Evolutionary conservation across 257 asterid species (phyloP), one percentile per base, ranked within the genome.

Genomic region (Prunella vulgaris): DNA sequence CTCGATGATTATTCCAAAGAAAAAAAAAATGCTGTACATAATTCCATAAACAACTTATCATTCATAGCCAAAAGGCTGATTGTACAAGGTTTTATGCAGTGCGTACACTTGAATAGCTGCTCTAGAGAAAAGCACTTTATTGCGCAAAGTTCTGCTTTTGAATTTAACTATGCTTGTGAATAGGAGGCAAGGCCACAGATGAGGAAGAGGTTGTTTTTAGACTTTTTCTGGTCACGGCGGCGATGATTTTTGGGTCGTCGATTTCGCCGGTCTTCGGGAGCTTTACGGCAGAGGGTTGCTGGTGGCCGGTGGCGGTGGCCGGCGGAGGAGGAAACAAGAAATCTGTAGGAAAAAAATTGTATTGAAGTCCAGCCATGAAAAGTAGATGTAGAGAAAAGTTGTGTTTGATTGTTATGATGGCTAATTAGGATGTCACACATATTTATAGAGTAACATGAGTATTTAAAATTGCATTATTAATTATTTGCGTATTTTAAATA

Each of bases 321-420:
- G 64, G 78, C 46, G 81, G 84, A 13, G 74, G 73, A 70, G 87
- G 87, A 22, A 78, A 72, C 68, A 78, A 74, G 81, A 85, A 82
- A 72, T 82, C 87, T 14, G 90, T 85, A 22, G 90, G 90, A 71
- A 85, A 85, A 73, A 80, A 85, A 3, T 78, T 80, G 85, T 85
- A 85, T 63, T 82, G 85, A 33, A 82, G 82, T 2, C 90, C 90
- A 28, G 90, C 90, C 90, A 85, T 85, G 74, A 67, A 80, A 74
- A 33, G 64, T 64, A 14, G 25, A 14, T 6, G 9, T 9, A 15
- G 28, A 25, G 10, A 1, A 60, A 17, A 22, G 28, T 60, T 25
- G 42, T 30, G 30, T 61, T 13, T 68, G 6, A 32, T 7, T 54
- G 64, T 17, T 64, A 0, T 24, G 3, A 14, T 64, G 59, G 46